phyloP scores from a whole-genome alignment of 2,329 filamentous ascomycete genomes.

The Tolypocladium pustulatum region DNA sequence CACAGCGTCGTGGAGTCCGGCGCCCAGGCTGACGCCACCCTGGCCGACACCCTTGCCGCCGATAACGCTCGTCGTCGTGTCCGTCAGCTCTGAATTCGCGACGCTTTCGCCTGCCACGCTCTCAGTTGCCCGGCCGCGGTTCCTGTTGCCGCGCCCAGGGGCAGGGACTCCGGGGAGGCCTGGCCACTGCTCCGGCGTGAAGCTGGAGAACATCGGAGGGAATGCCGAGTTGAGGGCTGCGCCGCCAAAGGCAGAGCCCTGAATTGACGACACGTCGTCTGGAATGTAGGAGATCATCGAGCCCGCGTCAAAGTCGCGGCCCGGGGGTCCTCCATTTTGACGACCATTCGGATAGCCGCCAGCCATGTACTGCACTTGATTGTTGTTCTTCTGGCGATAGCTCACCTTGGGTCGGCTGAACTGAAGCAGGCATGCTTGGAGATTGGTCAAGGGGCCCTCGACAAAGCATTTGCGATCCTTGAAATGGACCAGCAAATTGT shows the following conservation, averaged over 20 bases:
- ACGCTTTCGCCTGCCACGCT: constrained; percentile 89
- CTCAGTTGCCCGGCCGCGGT: constrained; percentile 55
- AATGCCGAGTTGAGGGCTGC: constrained; percentile 66
- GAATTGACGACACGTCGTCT: constrained; percentile 92
- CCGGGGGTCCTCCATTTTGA: constrained; percentile 28
- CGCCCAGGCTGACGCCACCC: constrained; percentile 76
- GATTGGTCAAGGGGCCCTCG: constrained; percentile 85
- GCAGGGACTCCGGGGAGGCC: constrained; percentile 55
- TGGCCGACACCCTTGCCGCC: constrained; percentile 66
- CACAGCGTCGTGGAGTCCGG: constrained; percentile 66
- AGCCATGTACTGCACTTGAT: constrained; percentile 59
- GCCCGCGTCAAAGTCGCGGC: constrained; percentile 60
- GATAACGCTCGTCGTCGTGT: constrained; percentile 68
- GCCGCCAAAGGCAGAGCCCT: constrained; percentile 81
- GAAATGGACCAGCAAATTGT: constrained; percentile 89
- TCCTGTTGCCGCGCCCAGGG: constrained; percentile 55
- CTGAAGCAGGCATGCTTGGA: constrained; percentile 91
- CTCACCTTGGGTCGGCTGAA: constrained; percentile 90
- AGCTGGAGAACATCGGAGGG: constrained; percentile 91
- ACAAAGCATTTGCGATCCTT: constrained; percentile 95
- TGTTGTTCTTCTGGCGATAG: constrained; percentile 74
- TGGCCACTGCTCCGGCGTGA: constrained; percentile 82
- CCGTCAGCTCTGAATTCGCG: constrained; percentile 81
- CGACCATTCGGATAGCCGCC: constrained; percentile 28
- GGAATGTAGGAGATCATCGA: constrained; percentile 94